Evolutionary conservation across 306 rosid genomes (phyloP).

Genomic region (Prunus salicina): DNA sequence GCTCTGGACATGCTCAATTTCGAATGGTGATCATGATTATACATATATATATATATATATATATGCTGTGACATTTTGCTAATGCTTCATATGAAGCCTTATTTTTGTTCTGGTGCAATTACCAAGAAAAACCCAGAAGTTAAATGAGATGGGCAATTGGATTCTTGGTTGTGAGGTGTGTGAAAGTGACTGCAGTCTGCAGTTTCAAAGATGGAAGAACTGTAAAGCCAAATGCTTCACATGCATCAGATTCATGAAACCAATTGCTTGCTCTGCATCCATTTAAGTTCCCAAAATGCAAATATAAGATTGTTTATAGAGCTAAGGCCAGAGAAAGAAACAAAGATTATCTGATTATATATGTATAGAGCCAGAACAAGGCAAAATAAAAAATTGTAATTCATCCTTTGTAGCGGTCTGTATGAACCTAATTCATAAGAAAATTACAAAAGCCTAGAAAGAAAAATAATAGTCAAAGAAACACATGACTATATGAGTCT

Average conservation of each 20-base stretch:
- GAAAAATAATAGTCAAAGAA: not conserved
- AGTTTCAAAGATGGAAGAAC: not conserved
- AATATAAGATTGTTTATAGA: not conserved
- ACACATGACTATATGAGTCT: not conserved
- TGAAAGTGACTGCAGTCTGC: not conserved
- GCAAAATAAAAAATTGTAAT: no score
- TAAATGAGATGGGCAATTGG: not conserved
- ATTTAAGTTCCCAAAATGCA: constrained; percentile 2
- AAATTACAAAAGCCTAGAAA: not conserved
- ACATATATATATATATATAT: not conserved
- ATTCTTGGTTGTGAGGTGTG: not conserved
- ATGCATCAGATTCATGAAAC: constrained; percentile 7
- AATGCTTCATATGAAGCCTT: not conserved
- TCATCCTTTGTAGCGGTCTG: no score
- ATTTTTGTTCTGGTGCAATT: not conserved
- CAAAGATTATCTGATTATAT: not conserved
- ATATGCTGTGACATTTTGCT: not conserved
- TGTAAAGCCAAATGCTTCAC: not conserved
- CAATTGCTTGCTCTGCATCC: constrained; percentile 1
- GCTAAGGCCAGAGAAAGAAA: not conserved
- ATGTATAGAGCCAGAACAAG: no score
- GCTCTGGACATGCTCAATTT: constrained; percentile 6
- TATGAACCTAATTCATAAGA: not conserved
- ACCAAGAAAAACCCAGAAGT: constrained; percentile 11
- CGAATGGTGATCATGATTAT: constrained; percentile 13